Base-by-base conservation (phyloP, 352 stramenopile species). In the Phytopythium aichiense region DNA sequence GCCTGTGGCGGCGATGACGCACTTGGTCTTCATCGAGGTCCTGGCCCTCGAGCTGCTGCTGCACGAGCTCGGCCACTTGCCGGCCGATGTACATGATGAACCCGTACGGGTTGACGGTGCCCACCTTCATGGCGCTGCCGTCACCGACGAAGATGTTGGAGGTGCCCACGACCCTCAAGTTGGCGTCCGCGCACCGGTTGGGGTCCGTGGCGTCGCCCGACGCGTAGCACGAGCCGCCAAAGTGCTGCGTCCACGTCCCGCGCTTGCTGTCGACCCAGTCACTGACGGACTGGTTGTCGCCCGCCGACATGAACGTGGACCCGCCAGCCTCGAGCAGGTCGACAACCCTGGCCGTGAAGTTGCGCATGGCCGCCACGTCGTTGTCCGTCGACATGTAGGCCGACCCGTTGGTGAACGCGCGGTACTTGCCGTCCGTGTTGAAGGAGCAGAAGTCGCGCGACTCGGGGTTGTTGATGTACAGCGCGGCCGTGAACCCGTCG, bases 71-170 rank as follows among this genome's bases (percentile, higher is more conserved):
- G 3, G 56, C 66, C 30, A 50, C 58, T 6, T 81, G 73, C 37
- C 69, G 62, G 0, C 74, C 69, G n/a, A 77, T 76, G 61, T 81
- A 78, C 75, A 84, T 84, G 11, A 79, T 63, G 46, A 84, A 81
- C 8, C 56, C 74, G 56, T 76, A 81, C 49, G 67, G 72, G 61
- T 84, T 84, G 42, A 79, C 72, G 2, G 72, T 81, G 30, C 72
- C 72, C 50, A 74, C 69, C 54, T 79, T 79, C 72, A 84, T 84
- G 38, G 74, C 55, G 33, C 70, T 79, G 42, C 66, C 67, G 37
- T 83, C 74, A 33, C 66, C 69, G 45, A 83, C 58, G 53, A 71
- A 79, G 18, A 81, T 45, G 57, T 79, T 81, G 9, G 61, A 63
- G 13, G 72, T 76, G 38, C 74, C 74, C 11, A 81, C 43, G 50